Conservation (phyloP, 176 grass and related monocot genomes). For the Oryza meyeriana region DNA sequence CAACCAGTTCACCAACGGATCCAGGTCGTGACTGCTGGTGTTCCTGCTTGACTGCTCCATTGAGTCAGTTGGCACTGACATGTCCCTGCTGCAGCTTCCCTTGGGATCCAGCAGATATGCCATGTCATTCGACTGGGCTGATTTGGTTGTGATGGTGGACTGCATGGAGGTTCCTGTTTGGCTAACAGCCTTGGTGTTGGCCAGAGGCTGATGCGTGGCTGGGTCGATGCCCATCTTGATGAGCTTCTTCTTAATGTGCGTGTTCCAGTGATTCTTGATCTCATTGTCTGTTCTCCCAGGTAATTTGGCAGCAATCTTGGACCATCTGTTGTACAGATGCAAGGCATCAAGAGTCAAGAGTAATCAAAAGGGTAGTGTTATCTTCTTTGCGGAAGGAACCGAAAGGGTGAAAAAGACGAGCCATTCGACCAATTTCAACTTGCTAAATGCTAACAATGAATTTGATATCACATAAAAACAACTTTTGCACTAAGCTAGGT, state of each 20-base stretch:
- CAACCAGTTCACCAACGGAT: conserved; percentile 37
- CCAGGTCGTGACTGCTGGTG: background rate
- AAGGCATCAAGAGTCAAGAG: background rate
- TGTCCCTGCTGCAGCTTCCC: background rate
- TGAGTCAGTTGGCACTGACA: background rate
- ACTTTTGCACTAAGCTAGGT: conserved; percentile 4
- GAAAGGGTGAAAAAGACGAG: background rate
- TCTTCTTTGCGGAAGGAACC: background rate
- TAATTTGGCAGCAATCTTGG: conserved; percentile 72
- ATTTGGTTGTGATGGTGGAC: conserved; percentile 10
- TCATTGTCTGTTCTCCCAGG: conserved; percentile 81
- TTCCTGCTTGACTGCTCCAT: conserved; percentile 27
- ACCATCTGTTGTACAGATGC: conserved; percentile 47
- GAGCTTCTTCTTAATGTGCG: conserved; percentile 90
- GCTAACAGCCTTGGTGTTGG: background rate
- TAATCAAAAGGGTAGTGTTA: background rate
- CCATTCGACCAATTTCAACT: background rate
- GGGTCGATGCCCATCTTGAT: conserved; percentile 74
- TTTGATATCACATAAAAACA: background rate
- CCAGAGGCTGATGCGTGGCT: conserved; percentile 49
- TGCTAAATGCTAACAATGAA: background rate
- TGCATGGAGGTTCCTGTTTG: background rate
- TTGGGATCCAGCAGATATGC: background rate
- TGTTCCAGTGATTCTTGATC: conserved; percentile 97
- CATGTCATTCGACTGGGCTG: conserved; percentile 14